Evolutionary conservation across 1,284 basidiomycete species (phyloP), one percentile per base, ranked within the genome.

Genomic region (Trichosporon sp.): DNA sequence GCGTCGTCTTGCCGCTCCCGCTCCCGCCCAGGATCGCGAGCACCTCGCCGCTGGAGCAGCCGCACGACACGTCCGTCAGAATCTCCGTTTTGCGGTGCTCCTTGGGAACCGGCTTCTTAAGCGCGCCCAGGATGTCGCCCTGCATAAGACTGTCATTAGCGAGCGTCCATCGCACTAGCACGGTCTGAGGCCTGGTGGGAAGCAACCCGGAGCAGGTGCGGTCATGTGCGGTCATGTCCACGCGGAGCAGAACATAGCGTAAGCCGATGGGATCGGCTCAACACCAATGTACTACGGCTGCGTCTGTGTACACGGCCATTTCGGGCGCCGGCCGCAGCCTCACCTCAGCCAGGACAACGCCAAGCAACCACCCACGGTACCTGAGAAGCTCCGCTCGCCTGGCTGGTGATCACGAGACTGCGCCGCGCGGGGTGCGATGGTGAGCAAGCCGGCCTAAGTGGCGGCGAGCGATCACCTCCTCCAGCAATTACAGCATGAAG

Each of bases 1-100:
- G 76, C 5, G 83, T 84, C 15, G 83, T 84, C 71, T 84, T 84
- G 18, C 83, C 83, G 9, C 78, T 80, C 9, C 83, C 82, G 5
- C 78, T 82, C 3, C 79, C 79, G 21, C 81, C 81, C 9, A 83
- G 77, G 81, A 84, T 83, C 18, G 81, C 83, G 7, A 83, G 71
- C 38, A 84, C 79, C 67, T 84, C 80, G 18, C 83, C 82, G 34
- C 75, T 75, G 0, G 75, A 66, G 67, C 83, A 84, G 32, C 75
- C 74, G 31, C 78, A 80, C 18, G 74, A 75, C 2, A 84, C 81
- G 42, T 80, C 73, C 21, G 80, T 73, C 38, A 84, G 72, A 62
- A 84, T 84, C 65, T 76, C 76, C 62, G 74, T 75, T 66, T 75
- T 77, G 64, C 72, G 69, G 25, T 72, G 70, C 3, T 65, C 66